Evolutionary conservation across 2,329 filamentous ascomycete species (phyloP), one percentile per base, ranked within the genome.

Genomic region (Aspergillus latus): DNA sequence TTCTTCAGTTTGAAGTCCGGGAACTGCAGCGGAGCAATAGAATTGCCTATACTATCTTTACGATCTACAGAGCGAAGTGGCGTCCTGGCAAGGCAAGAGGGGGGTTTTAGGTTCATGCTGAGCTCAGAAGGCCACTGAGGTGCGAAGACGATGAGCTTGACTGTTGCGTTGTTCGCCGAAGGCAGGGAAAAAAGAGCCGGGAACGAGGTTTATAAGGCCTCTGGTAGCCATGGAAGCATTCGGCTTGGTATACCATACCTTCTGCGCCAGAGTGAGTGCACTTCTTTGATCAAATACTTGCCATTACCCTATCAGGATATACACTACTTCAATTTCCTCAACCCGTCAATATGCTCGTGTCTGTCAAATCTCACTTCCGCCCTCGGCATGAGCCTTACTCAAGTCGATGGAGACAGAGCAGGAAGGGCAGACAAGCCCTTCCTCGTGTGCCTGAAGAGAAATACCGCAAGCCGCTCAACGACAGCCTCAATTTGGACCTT

Each of bases 391-490:
- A 42, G n/a, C 49, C 37, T 15, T 52, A 52, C 11, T 13, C 28
- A 34, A 30, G 21, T 43, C 43, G 49, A 49, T 56, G 54, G 54
- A 30, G 29, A 29, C 36, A 30, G 44, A 16, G 8, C 29, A 52
- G 48, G 36, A 48, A 56, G 26, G 44, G 49, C 36, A 52, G 39
- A 13, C 44, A 48, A 30, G 15, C 26, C 13, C 44, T 49, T 15
- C 34, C 48, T 42, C 36, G 43, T 9, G 49, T 44, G 3, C 15
- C 34, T 26, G 49, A 56, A 42, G 49, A 56, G 36, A 52, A 48
- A 16, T 39, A 48, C 30, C 29, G 10, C 4, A 43, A 28, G 9
- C 54, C 48, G 21, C 42, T 55, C 30, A 56, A 47, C 40, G 42
- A 56, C 26, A 13, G 26, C 21, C 43, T 56, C 11, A 40, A 47